These are phyloP conservation scores for Hansenula sp. DNA, from an alignment of 1,139 yeast genomes.

Conservation along the genomic window DNA sequence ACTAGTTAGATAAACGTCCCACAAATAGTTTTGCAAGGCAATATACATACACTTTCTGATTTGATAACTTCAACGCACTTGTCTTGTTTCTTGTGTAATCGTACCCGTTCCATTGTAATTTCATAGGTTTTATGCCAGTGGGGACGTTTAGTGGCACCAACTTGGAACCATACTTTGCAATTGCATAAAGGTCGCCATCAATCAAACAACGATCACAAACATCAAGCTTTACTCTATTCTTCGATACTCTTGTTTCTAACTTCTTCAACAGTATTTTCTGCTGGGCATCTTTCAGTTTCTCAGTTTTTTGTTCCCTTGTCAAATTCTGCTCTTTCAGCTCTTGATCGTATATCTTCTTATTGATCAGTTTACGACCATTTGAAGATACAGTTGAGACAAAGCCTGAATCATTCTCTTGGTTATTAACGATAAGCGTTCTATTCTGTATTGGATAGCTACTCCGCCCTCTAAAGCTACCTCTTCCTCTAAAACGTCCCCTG, in stretches of 20 bases:
- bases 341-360: slow-evolving; percentile 30
- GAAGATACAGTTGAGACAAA: slow-evolving; percentile 30
- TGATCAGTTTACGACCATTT: slow-evolving; percentile 37
- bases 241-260: slow-evolving; percentile 23
- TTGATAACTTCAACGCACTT: slow-evolving; percentile 29
- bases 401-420: slow-evolving; percentile 14
- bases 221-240: slow-evolving; percentile 29
- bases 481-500: slow-evolving; percentile 7
- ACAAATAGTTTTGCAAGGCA: too few relatives aligned
- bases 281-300: slow-evolving; percentile 13
- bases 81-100: slow-evolving; percentile 26
- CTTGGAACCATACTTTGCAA: slow-evolving; percentile 31
- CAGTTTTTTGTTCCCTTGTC: slow-evolving; percentile 21
- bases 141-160: slow-evolving; percentile 31
- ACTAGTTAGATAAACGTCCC: neutral
- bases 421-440: slow-evolving; percentile 27
- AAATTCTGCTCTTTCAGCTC: slow-evolving; percentile 26
- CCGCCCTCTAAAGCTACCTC: slow-evolving; percentile 13
- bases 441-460: slow-evolving; percentile 22
- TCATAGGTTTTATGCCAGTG: slow-evolving; percentile 9
- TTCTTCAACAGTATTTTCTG: slow-evolving; percentile 9
- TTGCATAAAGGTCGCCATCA: slow-evolving; percentile 33
- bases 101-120: slow-evolving; percentile 31
- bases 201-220: slow-evolving; percentile 35
- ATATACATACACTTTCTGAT: slow-evolving; percentile 14